A percentile compares a stretch with the other conserved stretches of the same genome.
phyloP scores from a whole-genome alignment of 225 moss, liverwort and hornwort genomes.

The Marchantia polymorpha region DNA sequence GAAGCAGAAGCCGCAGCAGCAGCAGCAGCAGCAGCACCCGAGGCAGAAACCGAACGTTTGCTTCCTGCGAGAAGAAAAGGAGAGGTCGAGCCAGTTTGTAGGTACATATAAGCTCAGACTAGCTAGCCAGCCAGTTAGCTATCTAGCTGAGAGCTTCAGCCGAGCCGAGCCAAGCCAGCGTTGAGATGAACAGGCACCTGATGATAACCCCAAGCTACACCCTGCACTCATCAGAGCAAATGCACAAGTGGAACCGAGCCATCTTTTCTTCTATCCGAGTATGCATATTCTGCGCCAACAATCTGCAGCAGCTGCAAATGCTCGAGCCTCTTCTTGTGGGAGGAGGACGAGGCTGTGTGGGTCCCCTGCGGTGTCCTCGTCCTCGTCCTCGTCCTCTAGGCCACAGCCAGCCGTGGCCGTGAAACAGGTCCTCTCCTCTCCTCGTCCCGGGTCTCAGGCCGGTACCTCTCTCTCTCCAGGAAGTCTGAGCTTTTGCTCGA shows the following conservation, averaged over 20 bases:
- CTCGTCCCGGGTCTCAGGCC: not conserved
- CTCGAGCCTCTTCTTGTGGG: not conserved
- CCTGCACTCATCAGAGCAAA: too few species aligned
- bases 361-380: not conserved
- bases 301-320: not conserved
- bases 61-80: not conserved
- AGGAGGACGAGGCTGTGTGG: not conserved
- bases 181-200: not conserved
- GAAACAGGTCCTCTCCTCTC: not conserved
- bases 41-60: not conserved
- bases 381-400: not conserved
- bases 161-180: not conserved
- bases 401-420: not conserved
- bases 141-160: not conserved
- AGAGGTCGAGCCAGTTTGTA: not conserved
- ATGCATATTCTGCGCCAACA: not conserved
- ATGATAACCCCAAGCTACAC: too few species aligned
- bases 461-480: not conserved
- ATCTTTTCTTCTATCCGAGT: not conserved
- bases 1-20: not conserved
- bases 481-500: not conserved
- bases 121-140: not conserved
- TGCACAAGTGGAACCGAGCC: not conserved
- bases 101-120: not conserved
- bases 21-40: not conserved